Percentiles rank a stretch among this genome's conserved stretches.
phyloP scores from a whole-genome alignment of 768 basidiomycete species.

The Lactarius tabidus region DNA sequence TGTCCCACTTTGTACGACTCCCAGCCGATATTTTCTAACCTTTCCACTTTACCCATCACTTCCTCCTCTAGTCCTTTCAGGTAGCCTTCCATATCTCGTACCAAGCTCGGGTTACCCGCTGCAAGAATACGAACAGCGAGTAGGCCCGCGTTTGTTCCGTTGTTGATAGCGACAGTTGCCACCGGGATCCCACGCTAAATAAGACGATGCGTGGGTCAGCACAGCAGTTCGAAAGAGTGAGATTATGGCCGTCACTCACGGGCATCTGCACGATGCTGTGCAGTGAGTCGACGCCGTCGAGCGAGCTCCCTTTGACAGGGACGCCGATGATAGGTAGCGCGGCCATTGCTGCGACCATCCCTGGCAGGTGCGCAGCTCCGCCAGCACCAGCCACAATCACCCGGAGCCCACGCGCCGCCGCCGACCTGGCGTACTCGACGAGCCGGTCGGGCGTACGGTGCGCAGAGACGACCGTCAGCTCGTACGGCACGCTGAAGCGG shows the following conservation, averaged over 20 bases:
- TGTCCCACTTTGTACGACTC: slow-evolving; percentile 60
- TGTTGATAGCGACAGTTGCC: slow-evolving; percentile 96
- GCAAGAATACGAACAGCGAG: slow-evolving; percentile 89
- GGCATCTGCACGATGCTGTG: slow-evolving; percentile 99
- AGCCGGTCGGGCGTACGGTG: slow-evolving; percentile 91
- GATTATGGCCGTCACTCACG: slow-evolving; percentile 44
- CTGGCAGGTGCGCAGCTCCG: slow-evolving; percentile 97
- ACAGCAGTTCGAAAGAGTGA: not conserved
- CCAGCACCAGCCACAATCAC: slow-evolving; percentile 93
- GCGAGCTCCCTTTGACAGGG: slow-evolving; percentile 88
- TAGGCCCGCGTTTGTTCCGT: slow-evolving; percentile 88
- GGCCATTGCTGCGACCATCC: slow-evolving; percentile 97
- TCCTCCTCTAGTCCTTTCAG: slow-evolving; percentile 64
- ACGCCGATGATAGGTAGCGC: slow-evolving; percentile 91
- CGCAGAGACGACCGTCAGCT: slow-evolving; percentile 93
- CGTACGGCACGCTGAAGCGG: slow-evolving; percentile 80
- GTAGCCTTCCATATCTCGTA: slow-evolving; percentile 69
- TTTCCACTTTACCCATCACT: slow-evolving; percentile 76
- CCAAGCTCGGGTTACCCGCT: slow-evolving; percentile 61
- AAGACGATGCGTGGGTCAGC: slow-evolving; percentile 8
- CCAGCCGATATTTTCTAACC: slow-evolving; percentile 78
- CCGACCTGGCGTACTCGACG: slow-evolving; percentile 75
- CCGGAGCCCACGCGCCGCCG: slow-evolving; percentile 59
- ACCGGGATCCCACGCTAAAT: slow-evolving; percentile 89
- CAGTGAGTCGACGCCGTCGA: slow-evolving; percentile 96